Evolutionary conservation across 306 rosid species (phyloP), one percentile per base, ranked within the genome.

Genomic region (Casuarina cunninghamiana): DNA sequence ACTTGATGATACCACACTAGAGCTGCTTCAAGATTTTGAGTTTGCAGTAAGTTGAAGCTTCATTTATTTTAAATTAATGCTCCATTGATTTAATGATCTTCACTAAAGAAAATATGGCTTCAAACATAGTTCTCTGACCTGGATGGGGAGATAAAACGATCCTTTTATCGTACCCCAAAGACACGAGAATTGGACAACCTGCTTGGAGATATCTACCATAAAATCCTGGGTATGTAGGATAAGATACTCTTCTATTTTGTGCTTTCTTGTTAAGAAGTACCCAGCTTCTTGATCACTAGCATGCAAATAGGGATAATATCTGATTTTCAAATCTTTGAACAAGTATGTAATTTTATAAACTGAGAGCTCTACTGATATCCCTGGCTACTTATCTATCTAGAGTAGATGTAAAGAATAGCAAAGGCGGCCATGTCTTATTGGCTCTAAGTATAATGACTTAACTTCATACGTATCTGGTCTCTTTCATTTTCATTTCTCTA

Each of bases 131-230:
- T 95, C 80, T 81, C 91, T 84, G 96, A 95, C 75, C 85, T 84
- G 84, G 98, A 95, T 83, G 97, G 87, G 78, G 98, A 95, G 76
- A 88, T 86, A 72, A 89, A 83, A 83, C 87, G 90, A 83, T 88
- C 83, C 78, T 92, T 95, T 81, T 95, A 91, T 85, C 97, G 80
- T 53, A 95, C 96, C 1, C 92, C 97, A 66, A 95, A 95, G 91
- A 92, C 98, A 19, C 86, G 89, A 81, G 97, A 95, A 72, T 78
- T 95, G 88, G 98, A 92, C 80, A 81, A 73, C 80, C 90, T 92
- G 70, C 91, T 95, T 13, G 98, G 98, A 61, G 98, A 95, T 79
- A 92, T 95, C 79, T 86, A 92, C 84, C 97, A 95, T 84, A 95
- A 95, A 88, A 92, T 95, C 84, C 90, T 87, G 83, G 98, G 98